phyloP scores from a whole-genome alignment of 441 rosid genomes.

The Pelargonium australe region DNA sequence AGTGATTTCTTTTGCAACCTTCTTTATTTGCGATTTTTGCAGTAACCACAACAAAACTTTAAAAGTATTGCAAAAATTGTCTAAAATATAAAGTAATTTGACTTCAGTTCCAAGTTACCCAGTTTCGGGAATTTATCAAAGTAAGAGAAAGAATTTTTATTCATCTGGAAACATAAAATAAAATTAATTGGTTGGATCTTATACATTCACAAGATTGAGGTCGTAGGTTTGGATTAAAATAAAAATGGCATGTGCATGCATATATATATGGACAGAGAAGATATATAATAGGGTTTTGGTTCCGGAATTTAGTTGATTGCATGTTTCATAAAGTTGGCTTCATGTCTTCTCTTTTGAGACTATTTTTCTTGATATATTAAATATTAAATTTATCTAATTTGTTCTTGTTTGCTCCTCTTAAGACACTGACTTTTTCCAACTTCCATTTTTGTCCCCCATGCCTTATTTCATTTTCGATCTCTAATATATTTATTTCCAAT shows the following conservation, averaged over 20 bases:
- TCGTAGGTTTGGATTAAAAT: too few relatives aligned
- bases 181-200: too few relatives aligned
- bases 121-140: too few relatives aligned
- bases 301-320: conserved; percentile 17
- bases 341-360: conserved; percentile 22
- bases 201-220: too few relatives aligned
- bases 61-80: too few relatives aligned
- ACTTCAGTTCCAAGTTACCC: too few relatives aligned
- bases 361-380: conserved; percentile 9
- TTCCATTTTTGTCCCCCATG: conserved; percentile 11
- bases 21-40: too few relatives aligned
- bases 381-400: not conserved
- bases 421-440: conserved; percentile 1
- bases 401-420: not conserved
- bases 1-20: too few relatives aligned
- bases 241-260: not conserved
- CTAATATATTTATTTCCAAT: not conserved
- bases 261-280: not conserved
- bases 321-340: conserved; percentile 27
- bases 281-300: not conserved
- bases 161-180: too few relatives aligned
- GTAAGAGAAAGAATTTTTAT: too few relatives aligned
- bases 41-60: too few relatives aligned
- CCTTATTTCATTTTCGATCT: not conserved
- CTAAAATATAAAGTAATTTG: too few relatives aligned